These are phyloP conservation scores for Oryza rufipogon DNA, from an alignment of 176 grass and related monocot species.

Conservation along the genomic window DNA sequence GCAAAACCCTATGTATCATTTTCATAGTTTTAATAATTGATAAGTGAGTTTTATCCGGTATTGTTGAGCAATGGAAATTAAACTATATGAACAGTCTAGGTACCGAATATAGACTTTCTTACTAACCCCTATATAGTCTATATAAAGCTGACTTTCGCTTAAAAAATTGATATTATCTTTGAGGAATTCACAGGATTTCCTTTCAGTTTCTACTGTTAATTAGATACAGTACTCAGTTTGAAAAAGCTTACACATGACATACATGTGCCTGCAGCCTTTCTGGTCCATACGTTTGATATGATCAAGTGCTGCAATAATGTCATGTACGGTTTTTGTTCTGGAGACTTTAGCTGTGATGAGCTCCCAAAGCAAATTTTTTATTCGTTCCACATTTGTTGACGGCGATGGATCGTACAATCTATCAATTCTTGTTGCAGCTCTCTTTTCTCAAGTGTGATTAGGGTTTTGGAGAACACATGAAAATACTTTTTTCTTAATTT, in stretches of 20 bases:
- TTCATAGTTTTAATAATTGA: not conserved
- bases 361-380: conserved; percentile 24
- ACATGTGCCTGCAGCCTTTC: not conserved
- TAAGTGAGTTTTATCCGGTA: not conserved
- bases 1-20: not conserved
- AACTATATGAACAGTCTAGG: not conserved
- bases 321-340: not conserved
- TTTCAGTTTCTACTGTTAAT: not conserved
- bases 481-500: not conserved
- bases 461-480: not conserved
- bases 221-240: not conserved
- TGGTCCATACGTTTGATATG: not conserved
- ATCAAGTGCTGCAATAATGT: not conserved
- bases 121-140: not conserved
- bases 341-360: too few relatives aligned
- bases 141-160: not conserved
- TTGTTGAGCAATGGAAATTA: not conserved
- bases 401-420: not conserved
- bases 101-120: not conserved
- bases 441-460: not conserved
- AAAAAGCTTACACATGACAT: not conserved
- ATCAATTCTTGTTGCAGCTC: not conserved
- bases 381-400: conserved; percentile 20
- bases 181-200: not conserved
- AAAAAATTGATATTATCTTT: not conserved